These are phyloP conservation scores for Blastobotrys attinorum DNA, from an alignment of 805 yeast genomes.

Conservation along the genomic window DNA sequence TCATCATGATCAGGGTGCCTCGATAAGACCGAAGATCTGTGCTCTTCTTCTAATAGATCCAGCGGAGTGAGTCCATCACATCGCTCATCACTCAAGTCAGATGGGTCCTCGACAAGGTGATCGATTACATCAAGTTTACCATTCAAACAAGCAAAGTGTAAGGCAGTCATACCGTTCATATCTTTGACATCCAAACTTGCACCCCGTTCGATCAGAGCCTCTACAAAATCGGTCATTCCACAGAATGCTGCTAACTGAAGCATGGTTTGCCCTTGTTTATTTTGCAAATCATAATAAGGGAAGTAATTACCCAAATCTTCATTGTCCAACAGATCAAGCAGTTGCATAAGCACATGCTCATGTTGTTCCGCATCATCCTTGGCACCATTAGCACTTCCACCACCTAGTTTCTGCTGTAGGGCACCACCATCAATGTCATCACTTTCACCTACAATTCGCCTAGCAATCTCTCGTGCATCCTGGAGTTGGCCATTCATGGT, in stretches of 20 bases:
- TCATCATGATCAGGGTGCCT: neutral
- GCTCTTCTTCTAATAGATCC: constrained; percentile 19
- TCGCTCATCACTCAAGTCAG: constrained; percentile 46
- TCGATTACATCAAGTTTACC: constrained; percentile 65
- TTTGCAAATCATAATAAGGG: constrained; percentile 77
- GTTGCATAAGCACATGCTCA: constrained; percentile 20
- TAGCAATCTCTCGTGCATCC: constrained; percentile 90
- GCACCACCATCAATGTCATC: constrained; percentile 5
- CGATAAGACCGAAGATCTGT: neutral
- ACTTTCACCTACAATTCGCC: constrained; percentile 71
- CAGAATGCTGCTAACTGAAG: constrained; percentile 77
- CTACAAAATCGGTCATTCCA: constrained; percentile 56
- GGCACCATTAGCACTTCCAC: constrained; percentile 23
- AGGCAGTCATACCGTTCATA: constrained; percentile 74
- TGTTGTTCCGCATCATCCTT: constrained; percentile 9
- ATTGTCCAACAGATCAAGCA: constrained; percentile 9
- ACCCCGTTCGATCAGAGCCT: constrained; percentile 55
- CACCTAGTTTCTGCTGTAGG: constrained; percentile 12
- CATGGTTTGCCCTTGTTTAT: constrained; percentile 77
- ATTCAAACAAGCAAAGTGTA: constrained; percentile 74
- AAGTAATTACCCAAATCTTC: constrained; percentile 22
- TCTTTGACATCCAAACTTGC: constrained; percentile 59
- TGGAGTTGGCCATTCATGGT: constrained; percentile 95
- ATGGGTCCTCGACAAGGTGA: constrained; percentile 54
- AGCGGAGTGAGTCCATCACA: constrained; percentile 35